Conservation (phyloP, 345 rosid species). For the Corchorus olitorius region DNA sequence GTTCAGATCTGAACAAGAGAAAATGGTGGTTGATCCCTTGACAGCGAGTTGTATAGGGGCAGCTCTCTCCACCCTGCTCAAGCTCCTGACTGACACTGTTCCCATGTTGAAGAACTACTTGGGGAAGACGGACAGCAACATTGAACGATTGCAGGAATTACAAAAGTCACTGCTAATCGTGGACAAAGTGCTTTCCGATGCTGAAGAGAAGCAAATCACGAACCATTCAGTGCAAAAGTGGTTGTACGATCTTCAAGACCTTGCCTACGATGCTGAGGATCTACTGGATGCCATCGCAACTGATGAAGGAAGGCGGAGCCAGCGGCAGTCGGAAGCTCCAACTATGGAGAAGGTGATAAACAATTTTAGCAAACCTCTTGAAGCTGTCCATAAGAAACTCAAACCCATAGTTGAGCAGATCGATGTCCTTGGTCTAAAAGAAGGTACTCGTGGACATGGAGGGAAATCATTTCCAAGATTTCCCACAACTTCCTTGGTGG, state of each 20-base stretch:
- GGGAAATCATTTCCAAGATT: constrained; percentile 21
- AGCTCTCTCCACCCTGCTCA: too few relatives aligned
- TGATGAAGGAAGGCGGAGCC: too few relatives aligned
- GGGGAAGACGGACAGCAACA: too few relatives aligned
- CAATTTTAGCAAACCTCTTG: neutral
- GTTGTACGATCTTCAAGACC: constrained; percentile 36
- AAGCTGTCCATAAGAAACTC: neutral
- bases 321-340: constrained; percentile 6
- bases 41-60: too few relatives aligned
- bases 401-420: constrained; percentile 29
- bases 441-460: constrained; percentile 1
- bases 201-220: constrained; percentile 41
- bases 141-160: constrained; percentile 25
- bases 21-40: too few relatives aligned
- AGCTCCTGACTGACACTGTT: too few relatives aligned
- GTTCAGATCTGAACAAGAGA: too few relatives aligned
- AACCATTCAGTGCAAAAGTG: constrained; percentile 29
- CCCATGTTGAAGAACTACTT: too few relatives aligned
- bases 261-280: constrained; percentile 40
- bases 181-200: constrained; percentile 42
- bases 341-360: constrained; percentile 9
- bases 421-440: constrained; percentile 29
- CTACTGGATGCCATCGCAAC: constrained; percentile 34
- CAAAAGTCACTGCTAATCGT: constrained; percentile 27
- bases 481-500: constrained; percentile 40